Percentiles rank a stretch among this genome's conserved stretches.
phyloP scores from a whole-genome alignment of 306 rosid genomes.

The Castanea sativa region DNA sequence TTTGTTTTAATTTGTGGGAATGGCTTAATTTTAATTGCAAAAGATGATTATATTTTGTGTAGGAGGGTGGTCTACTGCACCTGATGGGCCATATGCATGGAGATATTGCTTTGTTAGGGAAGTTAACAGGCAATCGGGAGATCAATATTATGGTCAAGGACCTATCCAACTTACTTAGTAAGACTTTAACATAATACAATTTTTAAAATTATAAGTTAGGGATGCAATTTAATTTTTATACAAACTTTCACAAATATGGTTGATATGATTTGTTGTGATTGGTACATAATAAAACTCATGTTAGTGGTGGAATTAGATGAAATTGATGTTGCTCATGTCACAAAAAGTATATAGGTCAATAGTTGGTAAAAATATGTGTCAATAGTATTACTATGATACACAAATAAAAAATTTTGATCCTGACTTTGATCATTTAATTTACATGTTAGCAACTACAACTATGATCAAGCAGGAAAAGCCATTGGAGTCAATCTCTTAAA shows the following conservation, averaged over 20 bases:
- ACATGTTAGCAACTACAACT: conserved; percentile 50
- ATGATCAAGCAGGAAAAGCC: conserved; percentile 53
- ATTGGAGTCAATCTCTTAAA: conserved; percentile 46
- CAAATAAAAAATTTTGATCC: background rate
- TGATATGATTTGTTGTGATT: no score
- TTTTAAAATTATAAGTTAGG: background rate
- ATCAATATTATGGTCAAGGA: conserved; percentile 53
- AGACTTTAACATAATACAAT: background rate
- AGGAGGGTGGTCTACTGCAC: background rate
- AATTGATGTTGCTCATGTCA: no score
- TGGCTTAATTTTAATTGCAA: background rate
- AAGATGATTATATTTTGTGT: background rate
- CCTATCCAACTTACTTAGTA: conserved; percentile 52
- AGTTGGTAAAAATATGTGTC: no score
- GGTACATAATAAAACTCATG: no score
- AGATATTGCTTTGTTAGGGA: conserved; percentile 52
- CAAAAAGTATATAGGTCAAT: no score
- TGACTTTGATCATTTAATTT: background rate
- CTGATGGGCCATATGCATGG: conserved; percentile 66
- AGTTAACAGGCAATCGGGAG: conserved; percentile 10
- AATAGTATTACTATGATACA: no score
- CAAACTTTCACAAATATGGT: no score
- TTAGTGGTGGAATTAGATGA: no score
- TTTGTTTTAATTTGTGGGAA: no score
- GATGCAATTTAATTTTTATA: no score